A percentile compares a stretch with the other conserved stretches of the same genome.
These are phyloP conservation scores for Cyberlindnera mrakii DNA, from an alignment of 805 yeast genomes.

Conservation along the genomic window DNA sequence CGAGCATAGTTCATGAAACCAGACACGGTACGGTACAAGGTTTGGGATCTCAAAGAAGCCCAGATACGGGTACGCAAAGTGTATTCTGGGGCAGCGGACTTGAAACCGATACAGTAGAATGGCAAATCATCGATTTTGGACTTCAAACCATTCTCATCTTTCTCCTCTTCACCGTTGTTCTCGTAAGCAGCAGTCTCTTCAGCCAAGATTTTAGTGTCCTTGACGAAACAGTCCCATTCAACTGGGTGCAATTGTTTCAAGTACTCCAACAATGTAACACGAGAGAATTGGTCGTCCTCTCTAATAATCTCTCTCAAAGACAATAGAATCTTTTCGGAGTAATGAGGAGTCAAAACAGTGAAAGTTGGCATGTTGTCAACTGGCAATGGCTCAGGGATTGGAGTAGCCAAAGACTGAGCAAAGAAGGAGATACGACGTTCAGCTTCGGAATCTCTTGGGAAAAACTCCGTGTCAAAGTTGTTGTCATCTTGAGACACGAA, in stretches of 20 bases:
- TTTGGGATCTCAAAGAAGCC: constrained; percentile 97
- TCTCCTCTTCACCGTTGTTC: constrained; percentile 36
- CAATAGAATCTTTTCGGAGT: constrained; percentile 86
- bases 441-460: constrained; percentile 96
- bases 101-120: constrained; percentile 94
- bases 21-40: constrained; percentile 92
- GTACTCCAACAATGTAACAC: constrained; percentile 90
- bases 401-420: constrained; percentile 98
- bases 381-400: constrained; percentile 97
- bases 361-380: constrained; percentile 99
- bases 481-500: constrained; percentile 95
- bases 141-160: constrained; percentile 65
- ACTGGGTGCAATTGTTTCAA: constrained; percentile 92
- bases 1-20: constrained; percentile 98
- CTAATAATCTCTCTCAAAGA: constrained; percentile 94
- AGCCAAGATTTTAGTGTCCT: constrained; percentile 91
- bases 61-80: constrained; percentile 94
- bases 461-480: constrained; percentile 90
- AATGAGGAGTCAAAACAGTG: constrained; percentile 94
- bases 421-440: constrained; percentile 99
- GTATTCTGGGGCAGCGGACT: constrained; percentile 95
- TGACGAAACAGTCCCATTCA: constrained; percentile 97
- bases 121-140: constrained; percentile 88
- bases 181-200: constrained; percentile 85
- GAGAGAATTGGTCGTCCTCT: constrained; percentile 94